Percentiles rank a stretch among this genome's conserved stretches.
These are phyloP conservation scores for Boletus rex-veris DNA, from an alignment of 768 basidiomycete species.

Conservation along the genomic window DNA sequence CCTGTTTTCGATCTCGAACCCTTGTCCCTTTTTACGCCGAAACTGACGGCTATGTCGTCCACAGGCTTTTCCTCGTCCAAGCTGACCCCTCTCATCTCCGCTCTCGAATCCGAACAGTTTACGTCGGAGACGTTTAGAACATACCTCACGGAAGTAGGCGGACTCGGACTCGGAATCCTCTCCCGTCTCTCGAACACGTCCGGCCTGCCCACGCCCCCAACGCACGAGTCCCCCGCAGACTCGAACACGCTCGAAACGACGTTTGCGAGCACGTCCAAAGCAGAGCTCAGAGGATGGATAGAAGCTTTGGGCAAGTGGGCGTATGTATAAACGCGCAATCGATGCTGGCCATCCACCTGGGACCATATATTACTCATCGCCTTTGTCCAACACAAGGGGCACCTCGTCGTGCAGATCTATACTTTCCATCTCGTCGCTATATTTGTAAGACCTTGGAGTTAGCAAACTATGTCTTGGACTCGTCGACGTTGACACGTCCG, in stretches of 20 bases:
- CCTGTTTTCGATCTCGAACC: background rate
- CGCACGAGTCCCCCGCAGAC: background rate
- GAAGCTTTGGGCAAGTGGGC: conserved; percentile 37
- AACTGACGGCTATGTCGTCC: background rate
- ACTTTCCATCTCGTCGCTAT: conserved; percentile 2
- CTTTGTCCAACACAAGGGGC: background rate
- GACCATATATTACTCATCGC: background rate
- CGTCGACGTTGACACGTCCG: background rate
- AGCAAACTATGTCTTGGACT: background rate
- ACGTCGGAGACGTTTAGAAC: conserved; percentile 38
- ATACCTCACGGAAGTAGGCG: conserved; percentile 91
- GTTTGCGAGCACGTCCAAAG: conserved; percentile 27
- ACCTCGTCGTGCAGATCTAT: background rate
- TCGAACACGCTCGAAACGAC: conserved; percentile 13
- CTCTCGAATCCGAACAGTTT: conserved; percentile 39
- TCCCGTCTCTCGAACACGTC: conserved; percentile 42
- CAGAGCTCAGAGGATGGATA: conserved; percentile 36
- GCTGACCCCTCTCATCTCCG: conserved; percentile 55
- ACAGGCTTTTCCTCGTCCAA: conserved; percentile 66
- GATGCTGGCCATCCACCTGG: background rate
- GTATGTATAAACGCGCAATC: conserved; percentile 30
- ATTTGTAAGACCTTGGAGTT: background rate
- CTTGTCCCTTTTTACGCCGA: background rate
- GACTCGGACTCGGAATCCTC: conserved; percentile 86
- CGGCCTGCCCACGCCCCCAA: conserved; percentile 28